A percentile compares a stretch with the other conserved stretches of the same genome.
Evolutionary conservation across 2,329 filamentous ascomycete genomes (phyloP).

Genomic region (Fusarium oxysporum): DNA sequence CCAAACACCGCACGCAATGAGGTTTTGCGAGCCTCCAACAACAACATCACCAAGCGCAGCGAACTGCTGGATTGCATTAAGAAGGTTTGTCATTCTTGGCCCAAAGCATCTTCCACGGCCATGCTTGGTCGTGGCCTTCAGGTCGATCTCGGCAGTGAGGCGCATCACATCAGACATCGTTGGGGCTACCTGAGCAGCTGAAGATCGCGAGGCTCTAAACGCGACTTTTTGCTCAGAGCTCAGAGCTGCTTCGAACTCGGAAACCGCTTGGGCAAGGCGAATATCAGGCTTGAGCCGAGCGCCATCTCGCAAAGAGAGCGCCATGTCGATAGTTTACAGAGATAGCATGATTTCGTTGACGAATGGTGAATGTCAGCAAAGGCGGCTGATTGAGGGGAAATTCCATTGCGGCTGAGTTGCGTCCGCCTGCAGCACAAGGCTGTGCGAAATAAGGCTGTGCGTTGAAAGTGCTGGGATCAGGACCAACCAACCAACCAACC

Average conservation of each 20-base stretch:
- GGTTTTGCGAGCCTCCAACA: constrained; percentile 57
- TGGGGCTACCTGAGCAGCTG: constrained; percentile 42
- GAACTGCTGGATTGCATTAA: constrained; percentile 57
- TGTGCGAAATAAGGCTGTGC: neutral
- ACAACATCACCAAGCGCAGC: constrained; percentile 53
- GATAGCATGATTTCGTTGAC: neutral
- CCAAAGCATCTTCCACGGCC: constrained; percentile 51
- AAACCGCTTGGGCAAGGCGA: constrained; percentile 55
- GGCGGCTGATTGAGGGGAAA: neutral
- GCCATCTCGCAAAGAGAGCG: neutral
- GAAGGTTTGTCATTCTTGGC: constrained; percentile 54
- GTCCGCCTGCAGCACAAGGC: neutral
- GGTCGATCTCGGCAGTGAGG: constrained; percentile 54
- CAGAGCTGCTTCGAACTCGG: constrained; percentile 53
- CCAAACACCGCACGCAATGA: constrained; percentile 60
- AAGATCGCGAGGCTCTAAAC: constrained; percentile 41
- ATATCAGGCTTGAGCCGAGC: constrained; percentile 49
- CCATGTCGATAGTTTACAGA: neutral
- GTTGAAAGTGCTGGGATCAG: neutral
- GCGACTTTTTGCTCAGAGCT: constrained; percentile 50
- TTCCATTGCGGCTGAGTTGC: neutral
- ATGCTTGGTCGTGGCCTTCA: constrained; percentile 20
- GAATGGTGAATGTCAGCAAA: neutral
- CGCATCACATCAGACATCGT: constrained; percentile 53
- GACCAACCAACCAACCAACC: fast-evolving